Evolutionary conservation across 1,284 basidiomycete species (phyloP), one percentile per base, ranked within the genome.

Genomic region (Ganoderma leucocontextum): DNA sequence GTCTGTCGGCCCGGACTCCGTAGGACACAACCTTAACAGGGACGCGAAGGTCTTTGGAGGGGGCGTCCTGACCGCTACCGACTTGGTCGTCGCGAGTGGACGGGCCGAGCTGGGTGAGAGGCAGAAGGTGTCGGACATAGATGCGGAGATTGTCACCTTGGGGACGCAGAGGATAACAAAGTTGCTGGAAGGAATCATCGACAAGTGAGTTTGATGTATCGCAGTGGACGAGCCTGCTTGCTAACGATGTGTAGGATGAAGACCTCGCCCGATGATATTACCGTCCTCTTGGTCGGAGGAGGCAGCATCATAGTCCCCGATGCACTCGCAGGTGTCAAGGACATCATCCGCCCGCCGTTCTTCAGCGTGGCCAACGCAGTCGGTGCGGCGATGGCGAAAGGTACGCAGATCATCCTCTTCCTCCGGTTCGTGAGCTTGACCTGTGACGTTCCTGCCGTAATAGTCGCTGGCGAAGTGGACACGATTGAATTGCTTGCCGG

Each of bases 281-380:
- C 82, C 6, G 77, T 87, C 2, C 80, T 87, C 4, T 81, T 89
- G 10, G 87, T 87, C 58, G 87, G 87, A 57, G 87, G 87, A 42
- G 85, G 85, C 3, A 82, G 82, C 33, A 83, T 86, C 60, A 80
- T 87, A 55, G 78, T 81, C 1, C 86, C 87, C 0, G 74, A 79
- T 6, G 63, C 75, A 9, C 78, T 89, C 0, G 73, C 77, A 13
- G 88, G 87, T 17, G 84, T 87, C 4, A 80, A 75, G 29, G 79
- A 82, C 62, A 83, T 89, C 44, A 80, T 86, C 60, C 81, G 84
- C 15, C 86, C 87, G 17, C 83, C 83, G 0, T 83, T 82, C 74
- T 84, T 82, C 67, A 80, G 82, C 60, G 86, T 87, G 13, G 87
- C 87, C 1, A 89, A 89, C 70, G 88, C 87, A 3, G 86, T 89